phyloP scores from a whole-genome alignment of 768 basidiomycete genomes.

The Tylopilus intermedius region DNA sequence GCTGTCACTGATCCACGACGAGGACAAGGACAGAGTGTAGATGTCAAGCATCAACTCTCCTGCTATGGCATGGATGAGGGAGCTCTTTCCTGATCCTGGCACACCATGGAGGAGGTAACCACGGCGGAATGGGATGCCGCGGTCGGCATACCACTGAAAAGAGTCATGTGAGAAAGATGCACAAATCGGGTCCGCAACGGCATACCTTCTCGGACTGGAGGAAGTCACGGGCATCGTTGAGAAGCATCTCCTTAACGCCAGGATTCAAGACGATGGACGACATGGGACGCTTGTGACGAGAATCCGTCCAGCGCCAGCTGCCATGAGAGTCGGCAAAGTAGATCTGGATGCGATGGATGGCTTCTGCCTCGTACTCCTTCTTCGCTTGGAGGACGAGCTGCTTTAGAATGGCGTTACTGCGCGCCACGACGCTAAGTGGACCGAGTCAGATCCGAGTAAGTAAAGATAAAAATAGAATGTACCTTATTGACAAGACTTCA shows the following conservation, averaged over 20 bases:
- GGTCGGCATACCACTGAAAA: constrained; percentile 82
- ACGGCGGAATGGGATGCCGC: constrained; percentile 87
- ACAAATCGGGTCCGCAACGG: neutral
- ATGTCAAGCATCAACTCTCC: constrained; percentile 88
- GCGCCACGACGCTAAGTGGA: constrained; percentile 65
- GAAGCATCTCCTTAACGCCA: constrained; percentile 85
- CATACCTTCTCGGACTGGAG: constrained; percentile 75
- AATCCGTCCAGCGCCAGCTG: constrained; percentile 85
- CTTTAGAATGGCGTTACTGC: constrained; percentile 79
- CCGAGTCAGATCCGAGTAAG: constrained; percentile 12
- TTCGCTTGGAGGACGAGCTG: constrained; percentile 89
- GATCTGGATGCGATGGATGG: constrained; percentile 81
- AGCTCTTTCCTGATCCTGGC: constrained; percentile 83
- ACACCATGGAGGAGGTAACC: constrained; percentile 83
- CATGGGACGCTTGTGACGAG: constrained; percentile 84
- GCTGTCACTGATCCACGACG: constrained; percentile 84
- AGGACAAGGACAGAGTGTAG: constrained; percentile 82
- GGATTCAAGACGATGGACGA: constrained; percentile 81
- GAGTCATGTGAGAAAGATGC: neutral
- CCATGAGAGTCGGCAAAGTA: constrained; percentile 88
- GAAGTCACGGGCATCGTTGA: constrained; percentile 79
- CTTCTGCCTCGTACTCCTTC: constrained; percentile 82
- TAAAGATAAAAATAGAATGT: constrained; percentile 18
- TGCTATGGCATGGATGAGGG: constrained; percentile 81
- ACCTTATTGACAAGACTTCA: constrained; percentile 77